Evolutionary conservation across 768 basidiomycete species (phyloP), one percentile per base, ranked within the genome.

Genomic region (Chiua virens): DNA sequence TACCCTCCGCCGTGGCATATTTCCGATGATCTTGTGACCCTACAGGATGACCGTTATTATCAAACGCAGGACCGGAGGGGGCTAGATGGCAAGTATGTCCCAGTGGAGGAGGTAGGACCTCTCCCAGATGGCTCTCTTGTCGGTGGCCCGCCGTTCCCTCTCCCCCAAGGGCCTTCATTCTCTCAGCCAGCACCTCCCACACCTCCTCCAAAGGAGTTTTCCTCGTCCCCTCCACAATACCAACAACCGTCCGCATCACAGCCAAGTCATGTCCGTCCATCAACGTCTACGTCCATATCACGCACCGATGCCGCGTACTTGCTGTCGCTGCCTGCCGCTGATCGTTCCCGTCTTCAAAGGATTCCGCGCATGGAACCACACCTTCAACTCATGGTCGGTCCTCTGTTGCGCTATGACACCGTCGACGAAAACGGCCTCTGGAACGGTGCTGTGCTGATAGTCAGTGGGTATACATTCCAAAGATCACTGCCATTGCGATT

Each of bases 321-420:
- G 47, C 73, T 79, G 8, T 75, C 72, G 28, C 71, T 87, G 68
- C 73, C 72, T 37, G 78, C 88, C 1, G 77, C 82, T 34, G 86
- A 91, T 58, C 75, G 88, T 40, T 82, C 89, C n/a, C 71, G 79
- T 43, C 69, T 73, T 8, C 72, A 85, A 34, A 74, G 75, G 45
- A 73, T 80, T 7, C 80, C 80, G 18, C 75, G 82, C 37, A 95
- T 90, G 88, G 71, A 85, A 20, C 93, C 93, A 9, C 80, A 88
- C 68, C 77, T 97, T 23, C 86, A 89, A 67, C 81, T 95, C 61
- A 94, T 96, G 92, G 91, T 89, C 49, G 93, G 94, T 0, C 93
- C 93, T 20, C 73, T 98, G 17, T 71, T 98, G 54, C 84, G 89
- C 37, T 98, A 92, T 62, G 94, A 98, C 64, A 98, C 93, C 0